Percentiles rank a stretch among this genome's conserved stretches.
Conservation (phyloP, 345 rosid genomes). For the Cardamine resedifolia region DNA sequence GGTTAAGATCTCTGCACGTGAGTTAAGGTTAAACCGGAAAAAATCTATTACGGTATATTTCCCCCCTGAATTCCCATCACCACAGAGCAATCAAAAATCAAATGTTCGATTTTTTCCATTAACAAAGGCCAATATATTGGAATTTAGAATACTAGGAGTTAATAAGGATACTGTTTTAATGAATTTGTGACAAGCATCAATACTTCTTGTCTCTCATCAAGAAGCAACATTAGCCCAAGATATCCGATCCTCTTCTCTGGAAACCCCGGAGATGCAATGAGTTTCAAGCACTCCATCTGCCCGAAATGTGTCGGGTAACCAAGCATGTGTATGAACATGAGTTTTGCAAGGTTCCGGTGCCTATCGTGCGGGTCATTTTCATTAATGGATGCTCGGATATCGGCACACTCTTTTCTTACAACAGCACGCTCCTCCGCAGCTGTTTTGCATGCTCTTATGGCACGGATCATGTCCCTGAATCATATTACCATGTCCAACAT, state of each 20-base stretch:
- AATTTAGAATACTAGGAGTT: not conserved
- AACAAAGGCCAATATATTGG: not conserved
- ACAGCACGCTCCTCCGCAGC: slow-evolving; percentile 99
- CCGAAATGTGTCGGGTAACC: slow-evolving; percentile 99
- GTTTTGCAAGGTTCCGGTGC: slow-evolving; percentile 96
- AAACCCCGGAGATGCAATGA: slow-evolving; percentile 93
- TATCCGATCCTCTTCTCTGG: slow-evolving; percentile 99
- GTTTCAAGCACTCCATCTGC: slow-evolving; percentile 98
- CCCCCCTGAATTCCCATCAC: slow-evolving; percentile 6
- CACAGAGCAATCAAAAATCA: not conserved
- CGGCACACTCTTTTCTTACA: slow-evolving; percentile 98
- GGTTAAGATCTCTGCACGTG: slow-evolving; percentile 88
- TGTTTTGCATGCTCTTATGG: slow-evolving; percentile 97
- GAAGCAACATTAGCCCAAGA: slow-evolving; percentile 97
- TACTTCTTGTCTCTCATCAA: slow-evolving; percentile 99
- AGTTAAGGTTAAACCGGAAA: slow-evolving; percentile 54
- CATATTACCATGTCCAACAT: slow-evolving; percentile 16
- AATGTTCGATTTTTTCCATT: not conserved
- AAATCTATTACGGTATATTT: not conserved
- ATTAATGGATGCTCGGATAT: slow-evolving; percentile 82
- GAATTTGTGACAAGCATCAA: slow-evolving; percentile 99
- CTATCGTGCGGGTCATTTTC: slow-evolving; percentile 91
- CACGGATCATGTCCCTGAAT: slow-evolving; percentile 98
- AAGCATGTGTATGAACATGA: slow-evolving; percentile 99
- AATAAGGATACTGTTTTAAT: slow-evolving; percentile 91